Evolutionary conservation across 495 filamentous ascomycete species (phyloP).

Genomic region (Penicillium coprophilum): DNA sequence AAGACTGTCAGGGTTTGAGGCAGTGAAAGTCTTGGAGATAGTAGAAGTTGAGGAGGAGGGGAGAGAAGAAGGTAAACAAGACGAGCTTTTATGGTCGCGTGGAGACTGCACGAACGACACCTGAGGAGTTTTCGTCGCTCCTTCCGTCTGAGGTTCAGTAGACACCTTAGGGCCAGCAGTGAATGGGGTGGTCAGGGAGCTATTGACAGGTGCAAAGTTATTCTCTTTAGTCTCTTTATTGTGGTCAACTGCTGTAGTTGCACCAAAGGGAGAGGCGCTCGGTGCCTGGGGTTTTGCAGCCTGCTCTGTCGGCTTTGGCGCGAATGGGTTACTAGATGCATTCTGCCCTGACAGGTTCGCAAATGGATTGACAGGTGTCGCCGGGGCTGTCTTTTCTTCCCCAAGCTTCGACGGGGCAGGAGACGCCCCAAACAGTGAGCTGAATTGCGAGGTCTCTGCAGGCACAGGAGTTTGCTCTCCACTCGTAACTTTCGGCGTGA

Average conservation of each 20-base stretch:
- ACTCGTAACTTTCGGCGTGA: conserved; percentile 13
- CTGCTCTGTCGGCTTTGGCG: conserved; percentile 9
- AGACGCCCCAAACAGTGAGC: conserved; percentile 8
- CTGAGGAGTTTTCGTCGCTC: not conserved
- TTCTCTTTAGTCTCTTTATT: not conserved
- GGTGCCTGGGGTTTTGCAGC: conserved; percentile 4
- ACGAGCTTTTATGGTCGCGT: not conserved
- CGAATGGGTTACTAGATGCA: conserved; percentile 9
- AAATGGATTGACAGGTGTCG: conserved; percentile 5
- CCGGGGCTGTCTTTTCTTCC: conserved; percentile 1
- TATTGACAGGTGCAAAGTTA: not conserved
- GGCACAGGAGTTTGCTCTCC: conserved; percentile 6
- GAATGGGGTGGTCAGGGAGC: not conserved
- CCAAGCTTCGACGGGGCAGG: conserved; percentile 8
- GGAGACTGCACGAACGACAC: not conserved
- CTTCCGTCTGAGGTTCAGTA: not conserved
- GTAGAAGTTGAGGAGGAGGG: conserved; percentile 6
- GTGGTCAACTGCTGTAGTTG: not conserved
- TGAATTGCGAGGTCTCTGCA: not conserved
- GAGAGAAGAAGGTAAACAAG: conserved; percentile 5
- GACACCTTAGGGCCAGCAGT: not conserved
- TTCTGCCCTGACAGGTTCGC: conserved; percentile 5
- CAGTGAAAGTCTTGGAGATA: conserved; percentile 11
- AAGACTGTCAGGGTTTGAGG: conserved; percentile 8
- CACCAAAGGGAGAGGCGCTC: conserved; percentile 12